Percentiles rank a stretch among this genome's conserved stretches.
Conservation (phyloP, 2,329 filamentous ascomycete genomes). For the Anthostomella pinea region DNA sequence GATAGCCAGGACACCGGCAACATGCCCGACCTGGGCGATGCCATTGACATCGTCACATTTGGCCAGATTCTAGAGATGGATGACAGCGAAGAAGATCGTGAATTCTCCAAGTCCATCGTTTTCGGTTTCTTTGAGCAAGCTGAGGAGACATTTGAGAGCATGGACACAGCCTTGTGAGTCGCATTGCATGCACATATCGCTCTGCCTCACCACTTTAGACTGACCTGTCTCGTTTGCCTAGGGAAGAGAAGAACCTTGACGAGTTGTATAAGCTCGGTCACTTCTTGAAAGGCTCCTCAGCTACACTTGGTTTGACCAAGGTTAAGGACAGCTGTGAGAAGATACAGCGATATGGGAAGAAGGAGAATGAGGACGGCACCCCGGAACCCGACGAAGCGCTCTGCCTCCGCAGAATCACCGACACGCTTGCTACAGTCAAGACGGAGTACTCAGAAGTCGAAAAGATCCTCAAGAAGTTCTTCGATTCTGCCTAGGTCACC, state of each 20-base stretch:
- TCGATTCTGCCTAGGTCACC: slow-evolving; percentile 34
- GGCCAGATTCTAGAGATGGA: slow-evolving; percentile 98
- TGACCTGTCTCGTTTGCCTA: slow-evolving; percentile 38
- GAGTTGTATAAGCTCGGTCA: slow-evolving; percentile 82
- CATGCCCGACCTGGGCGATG: slow-evolving; percentile 65
- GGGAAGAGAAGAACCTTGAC: slow-evolving; percentile 65
- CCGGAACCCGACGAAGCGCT: slow-evolving; percentile 63
- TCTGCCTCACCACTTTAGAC: slow-evolving; percentile 2
- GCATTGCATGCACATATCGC: background rate
- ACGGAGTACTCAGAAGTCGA: slow-evolving; percentile 74
- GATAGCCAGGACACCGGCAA: slow-evolving; percentile 45
- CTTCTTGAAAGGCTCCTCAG: slow-evolving; percentile 96
- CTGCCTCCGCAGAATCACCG: slow-evolving; percentile 67
- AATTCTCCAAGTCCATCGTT: slow-evolving; percentile 88
- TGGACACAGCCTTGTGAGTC: slow-evolving; percentile 80
- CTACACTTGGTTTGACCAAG: slow-evolving; percentile 85
- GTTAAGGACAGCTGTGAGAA: slow-evolving; percentile 93
- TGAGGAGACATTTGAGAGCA: slow-evolving; percentile 77
- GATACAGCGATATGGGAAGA: slow-evolving; percentile 88
- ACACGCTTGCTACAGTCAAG: slow-evolving; percentile 70
- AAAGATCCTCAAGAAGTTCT: slow-evolving; percentile 68
- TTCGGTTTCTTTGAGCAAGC: slow-evolving; percentile 93
- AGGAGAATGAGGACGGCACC: slow-evolving; percentile 74
- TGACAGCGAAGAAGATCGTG: slow-evolving; percentile 77
- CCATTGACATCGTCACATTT: slow-evolving; percentile 78